Conservation (phyloP, 495 filamentous ascomycete species). For the Hypoxylon cercidicola region DNA sequence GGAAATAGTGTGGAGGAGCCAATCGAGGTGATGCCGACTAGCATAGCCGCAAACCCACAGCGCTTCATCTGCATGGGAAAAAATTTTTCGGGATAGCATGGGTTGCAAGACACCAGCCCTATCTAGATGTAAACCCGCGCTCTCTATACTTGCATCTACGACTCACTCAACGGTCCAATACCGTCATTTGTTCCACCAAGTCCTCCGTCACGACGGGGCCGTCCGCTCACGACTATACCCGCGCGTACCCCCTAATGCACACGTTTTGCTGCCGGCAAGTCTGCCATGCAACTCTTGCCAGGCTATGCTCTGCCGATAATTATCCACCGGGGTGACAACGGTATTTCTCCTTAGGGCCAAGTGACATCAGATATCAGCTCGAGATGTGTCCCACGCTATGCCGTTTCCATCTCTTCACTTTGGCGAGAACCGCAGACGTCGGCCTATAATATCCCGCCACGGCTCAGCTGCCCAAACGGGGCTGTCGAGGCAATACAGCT, state of each 20-base stretch:
- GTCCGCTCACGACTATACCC: constrained; percentile 17
- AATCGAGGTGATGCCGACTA: constrained; percentile 45
- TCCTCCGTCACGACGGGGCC: constrained; percentile 17
- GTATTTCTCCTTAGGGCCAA: constrained; percentile 7
- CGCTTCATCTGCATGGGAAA: constrained; percentile 28
- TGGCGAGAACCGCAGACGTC: constrained; percentile 2
- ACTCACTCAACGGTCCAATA: constrained; percentile 42
- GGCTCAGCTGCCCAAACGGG: constrained; percentile 39
- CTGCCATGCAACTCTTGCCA: constrained; percentile 31
- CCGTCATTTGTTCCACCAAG: constrained; percentile 19
- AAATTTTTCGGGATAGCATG: constrained; percentile 35
- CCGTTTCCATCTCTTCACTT: constrained; percentile 27
- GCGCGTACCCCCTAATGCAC: constrained; percentile 16
- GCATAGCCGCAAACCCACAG: constrained; percentile 40
- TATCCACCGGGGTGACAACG: constrained; percentile 12
- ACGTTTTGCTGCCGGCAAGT: constrained; percentile 22
- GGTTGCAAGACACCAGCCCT: constrained; percentile 37
- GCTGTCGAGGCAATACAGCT: constrained; percentile 40
- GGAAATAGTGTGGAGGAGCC: constrained; percentile 39
- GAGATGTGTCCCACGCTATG: constrained; percentile 15
- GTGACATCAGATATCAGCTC: constrained; percentile 26
- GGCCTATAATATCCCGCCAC: constrained; percentile 28
- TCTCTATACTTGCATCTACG: constrained; percentile 33
- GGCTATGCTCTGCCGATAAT: constrained; percentile 35
- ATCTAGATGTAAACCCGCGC: constrained; percentile 35